Evolutionary conservation across 177 flowering plant species (phyloP).

Genomic region (Vitis hybrid): DNA sequence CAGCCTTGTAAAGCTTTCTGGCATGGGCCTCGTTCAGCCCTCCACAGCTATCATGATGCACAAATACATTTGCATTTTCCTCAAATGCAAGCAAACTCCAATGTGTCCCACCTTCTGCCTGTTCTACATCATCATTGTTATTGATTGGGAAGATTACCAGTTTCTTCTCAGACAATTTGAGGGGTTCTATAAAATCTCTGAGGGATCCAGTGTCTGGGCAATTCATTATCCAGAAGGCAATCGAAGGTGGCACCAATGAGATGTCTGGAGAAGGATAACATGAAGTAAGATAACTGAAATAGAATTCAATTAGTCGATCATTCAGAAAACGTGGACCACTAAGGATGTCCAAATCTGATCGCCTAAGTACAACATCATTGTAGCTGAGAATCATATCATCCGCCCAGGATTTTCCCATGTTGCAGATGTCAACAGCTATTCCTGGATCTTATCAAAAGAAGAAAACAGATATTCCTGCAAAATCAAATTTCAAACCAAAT

Average conservation of each 20-base stretch:
- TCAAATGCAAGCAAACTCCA: constrained; percentile 83
- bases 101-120: constrained; percentile 78
- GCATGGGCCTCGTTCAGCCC: constrained; percentile 46
- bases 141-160: constrained; percentile 71
- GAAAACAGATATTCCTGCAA: background rate
- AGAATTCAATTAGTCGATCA: constrained; percentile 86
- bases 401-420: constrained; percentile 29
- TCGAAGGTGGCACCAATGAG: constrained; percentile 67
- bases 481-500: background rate
- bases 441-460: background rate
- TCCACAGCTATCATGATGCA: constrained; percentile 70
- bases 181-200: constrained; percentile 60
- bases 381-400: constrained; percentile 86
- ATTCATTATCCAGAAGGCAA: constrained; percentile 74
- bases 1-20: constrained; percentile 39
- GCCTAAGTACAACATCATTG: constrained; percentile 75
- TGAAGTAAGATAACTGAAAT: constrained; percentile 66
- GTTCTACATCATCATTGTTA: constrained; percentile 57
- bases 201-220: constrained; percentile 51
- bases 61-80: constrained; percentile 44
- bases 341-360: constrained; percentile 76
- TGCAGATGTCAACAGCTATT: background rate
- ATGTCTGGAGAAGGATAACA: constrained; percentile 44
- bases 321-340: constrained; percentile 68
- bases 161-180: constrained; percentile 46